A percentile compares a stretch with the other conserved stretches of the same genome.
phyloP scores from a whole-genome alignment of 805 yeast species.

The Candida ortonii region DNA sequence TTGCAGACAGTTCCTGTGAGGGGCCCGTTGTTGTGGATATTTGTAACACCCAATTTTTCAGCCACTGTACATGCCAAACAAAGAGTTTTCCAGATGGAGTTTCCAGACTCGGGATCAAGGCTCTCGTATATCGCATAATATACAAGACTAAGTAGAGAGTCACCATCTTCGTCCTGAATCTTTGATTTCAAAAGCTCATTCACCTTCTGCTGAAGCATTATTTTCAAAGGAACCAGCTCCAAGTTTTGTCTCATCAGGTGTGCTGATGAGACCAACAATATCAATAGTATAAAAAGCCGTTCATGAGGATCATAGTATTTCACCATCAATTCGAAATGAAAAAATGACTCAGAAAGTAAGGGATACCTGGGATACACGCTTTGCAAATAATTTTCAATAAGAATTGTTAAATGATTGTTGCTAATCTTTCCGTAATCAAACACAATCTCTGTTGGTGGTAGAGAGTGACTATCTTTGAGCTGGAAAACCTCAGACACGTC shows the following conservation, averaged over 20 bases:
- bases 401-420: slow-evolving; percentile 15
- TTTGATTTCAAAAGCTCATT: slow-evolving; percentile 11
- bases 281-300: slow-evolving; percentile 16
- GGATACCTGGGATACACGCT: slow-evolving; percentile 20
- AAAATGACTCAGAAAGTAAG: slow-evolving; percentile 17
- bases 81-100: slow-evolving; percentile 15
- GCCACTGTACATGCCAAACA: slow-evolving; percentile 18
- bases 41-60: slow-evolving; percentile 15
- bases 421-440: slow-evolving; percentile 16
- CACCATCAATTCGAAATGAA: slow-evolving; percentile 18
- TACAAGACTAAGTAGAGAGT: slow-evolving; percentile 12
- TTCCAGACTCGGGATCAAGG: slow-evolving; percentile 20
- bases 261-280: slow-evolving; percentile 19
- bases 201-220: slow-evolving; percentile 19
- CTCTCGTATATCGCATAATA: slow-evolving; percentile 17
- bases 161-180: slow-evolving; percentile 17
- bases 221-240: slow-evolving; percentile 19
- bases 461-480: neutral
- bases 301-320: slow-evolving; percentile 16
- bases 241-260: slow-evolving; percentile 17
- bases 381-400: slow-evolving; percentile 18
- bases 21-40: slow-evolving; percentile 4
- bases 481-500: neutral
- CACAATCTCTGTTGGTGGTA: slow-evolving; percentile 11
- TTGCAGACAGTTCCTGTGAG: slow-evolving; percentile 13